A percentile compares a stretch with the other conserved stretches of the same genome.
Evolutionary conservation across 371 early-diverging fungal genomes (phyloP).

Genomic region (Hamiltosporidium tvaerminnensis): DNA sequence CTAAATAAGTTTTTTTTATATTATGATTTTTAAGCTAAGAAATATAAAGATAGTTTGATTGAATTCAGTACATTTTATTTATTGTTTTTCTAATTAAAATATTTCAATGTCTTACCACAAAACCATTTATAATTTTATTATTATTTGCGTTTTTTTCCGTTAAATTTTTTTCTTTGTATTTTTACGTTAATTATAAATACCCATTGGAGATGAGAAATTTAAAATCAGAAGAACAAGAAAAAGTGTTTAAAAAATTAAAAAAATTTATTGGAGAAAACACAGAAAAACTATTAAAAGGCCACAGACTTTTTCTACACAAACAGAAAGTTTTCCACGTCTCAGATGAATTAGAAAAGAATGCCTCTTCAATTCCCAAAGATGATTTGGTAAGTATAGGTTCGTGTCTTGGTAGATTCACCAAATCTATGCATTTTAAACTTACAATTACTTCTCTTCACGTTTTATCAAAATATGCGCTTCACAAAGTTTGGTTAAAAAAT

Average conservation of each 20-base stretch:
- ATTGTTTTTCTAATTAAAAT: neutral
- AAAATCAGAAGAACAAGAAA: neutral
- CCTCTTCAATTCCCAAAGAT: constrained; percentile 55
- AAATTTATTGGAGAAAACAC: constrained; percentile 1
- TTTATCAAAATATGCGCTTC: constrained; percentile 77
- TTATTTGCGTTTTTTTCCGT: neutral
- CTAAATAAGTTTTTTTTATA: too few species aligned
- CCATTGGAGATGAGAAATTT: neutral
- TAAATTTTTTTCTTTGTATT: too few species aligned
- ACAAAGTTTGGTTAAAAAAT: constrained; percentile 90
- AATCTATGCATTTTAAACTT: constrained; percentile 79
- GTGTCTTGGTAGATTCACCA: constrained; percentile 93
- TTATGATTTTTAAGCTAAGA: too few species aligned
- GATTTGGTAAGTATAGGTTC: constrained; percentile 71
- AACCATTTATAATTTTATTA: neutral
- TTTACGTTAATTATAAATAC: too few species aligned
- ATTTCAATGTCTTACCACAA: neutral
- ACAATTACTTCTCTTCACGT: constrained; percentile 77
- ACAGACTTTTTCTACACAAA: neutral
- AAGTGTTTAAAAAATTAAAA: neutral
- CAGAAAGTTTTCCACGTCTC: neutral
- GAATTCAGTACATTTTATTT: neutral
- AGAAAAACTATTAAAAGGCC: neutral
- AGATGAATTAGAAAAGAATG: neutral
- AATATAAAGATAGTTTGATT: too few species aligned